These are phyloP conservation scores for Sporisorium exsertum DNA, from an alignment of 1,284 basidiomycete genomes.

Conservation along the genomic window DNA sequence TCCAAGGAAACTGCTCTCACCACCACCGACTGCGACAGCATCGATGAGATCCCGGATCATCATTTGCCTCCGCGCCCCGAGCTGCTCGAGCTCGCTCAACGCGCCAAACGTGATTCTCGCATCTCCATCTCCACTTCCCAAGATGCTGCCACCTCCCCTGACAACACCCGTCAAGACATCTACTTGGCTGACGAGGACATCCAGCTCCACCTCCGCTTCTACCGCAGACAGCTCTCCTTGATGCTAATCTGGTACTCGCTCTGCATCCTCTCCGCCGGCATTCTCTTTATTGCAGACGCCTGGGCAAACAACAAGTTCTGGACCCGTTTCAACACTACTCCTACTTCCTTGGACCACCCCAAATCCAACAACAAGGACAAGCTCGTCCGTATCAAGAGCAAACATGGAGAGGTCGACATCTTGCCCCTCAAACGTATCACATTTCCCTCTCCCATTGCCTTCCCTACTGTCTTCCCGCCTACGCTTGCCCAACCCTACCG, in stretches of 20 bases:
- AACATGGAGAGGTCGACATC: conserved; percentile 45
- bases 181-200: conserved; percentile 52
- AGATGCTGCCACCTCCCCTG: background rate
- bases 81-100: conserved; percentile 19
- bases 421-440: conserved; percentile 36
- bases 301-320: conserved; percentile 51
- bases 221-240: conserved; percentile 19
- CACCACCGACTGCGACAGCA: conserved; percentile 18
- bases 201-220: conserved; percentile 48
- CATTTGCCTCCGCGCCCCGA: conserved; percentile 40
- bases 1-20: conserved; percentile 13
- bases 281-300: conserved; percentile 40
- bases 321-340: conserved; percentile 39
- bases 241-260: conserved; percentile 41
- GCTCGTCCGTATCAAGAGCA: conserved; percentile 46
- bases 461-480: conserved; percentile 26
- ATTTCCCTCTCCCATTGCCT: conserved; percentile 21
- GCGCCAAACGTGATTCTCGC: conserved; percentile 27
- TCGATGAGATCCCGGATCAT: conserved; percentile 23
- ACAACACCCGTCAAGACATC: conserved; percentile 32
- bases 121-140: conserved; percentile 18
- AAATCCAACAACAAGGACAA: conserved; percentile 19
- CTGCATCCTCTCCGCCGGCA: conserved; percentile 48
- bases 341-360: conserved; percentile 2
- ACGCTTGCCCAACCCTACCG: conserved; percentile 19